Percentiles rank a stretch among this genome's conserved stretches.
Conservation (phyloP, 139 green algal species). For the Haematococcus sp. region DNA sequence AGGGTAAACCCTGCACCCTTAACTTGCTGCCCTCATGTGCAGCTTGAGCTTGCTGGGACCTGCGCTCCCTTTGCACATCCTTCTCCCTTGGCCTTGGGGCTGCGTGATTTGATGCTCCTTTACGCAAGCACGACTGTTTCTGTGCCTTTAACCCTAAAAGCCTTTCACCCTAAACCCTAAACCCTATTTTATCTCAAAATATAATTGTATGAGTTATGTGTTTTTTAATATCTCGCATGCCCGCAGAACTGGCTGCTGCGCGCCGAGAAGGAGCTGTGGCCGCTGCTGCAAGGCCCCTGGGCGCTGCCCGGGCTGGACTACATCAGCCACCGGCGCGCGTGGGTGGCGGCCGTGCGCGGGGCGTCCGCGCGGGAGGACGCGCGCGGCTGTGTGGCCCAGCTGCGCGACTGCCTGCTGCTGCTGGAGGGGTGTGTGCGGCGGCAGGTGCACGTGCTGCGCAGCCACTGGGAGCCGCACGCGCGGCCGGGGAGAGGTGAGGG, state of each 20-base stretch:
- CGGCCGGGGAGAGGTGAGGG: neutral
- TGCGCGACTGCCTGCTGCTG: neutral
- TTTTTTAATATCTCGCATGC: neutral
- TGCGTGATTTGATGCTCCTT: too few relatives aligned
- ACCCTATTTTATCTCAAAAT: too few relatives aligned
- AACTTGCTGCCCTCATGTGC: too few relatives aligned
- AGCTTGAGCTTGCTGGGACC: too few relatives aligned
- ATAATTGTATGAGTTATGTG: too few relatives aligned
- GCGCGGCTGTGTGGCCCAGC: neutral
- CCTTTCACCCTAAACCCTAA: too few relatives aligned
- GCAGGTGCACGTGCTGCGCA: conserved; percentile 5
- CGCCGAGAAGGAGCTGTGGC: neutral
- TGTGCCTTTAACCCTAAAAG: too few relatives aligned
- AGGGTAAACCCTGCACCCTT: too few relatives aligned
- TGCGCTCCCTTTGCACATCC: too few relatives aligned
- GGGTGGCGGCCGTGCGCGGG: neutral
- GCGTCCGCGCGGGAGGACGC: neutral
- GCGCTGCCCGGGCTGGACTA: neutral
- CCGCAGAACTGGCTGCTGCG: conserved; percentile 10
- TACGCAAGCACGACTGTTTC: too few relatives aligned
- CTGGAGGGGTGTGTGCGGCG: conserved; percentile 6
- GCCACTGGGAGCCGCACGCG: neutral
- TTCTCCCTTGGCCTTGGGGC: too few relatives aligned
- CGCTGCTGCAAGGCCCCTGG: conserved; percentile 3
- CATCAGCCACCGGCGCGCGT: neutral